phyloP scores from a whole-genome alignment of 805 yeast genomes.

The Starmerella floris region DNA sequence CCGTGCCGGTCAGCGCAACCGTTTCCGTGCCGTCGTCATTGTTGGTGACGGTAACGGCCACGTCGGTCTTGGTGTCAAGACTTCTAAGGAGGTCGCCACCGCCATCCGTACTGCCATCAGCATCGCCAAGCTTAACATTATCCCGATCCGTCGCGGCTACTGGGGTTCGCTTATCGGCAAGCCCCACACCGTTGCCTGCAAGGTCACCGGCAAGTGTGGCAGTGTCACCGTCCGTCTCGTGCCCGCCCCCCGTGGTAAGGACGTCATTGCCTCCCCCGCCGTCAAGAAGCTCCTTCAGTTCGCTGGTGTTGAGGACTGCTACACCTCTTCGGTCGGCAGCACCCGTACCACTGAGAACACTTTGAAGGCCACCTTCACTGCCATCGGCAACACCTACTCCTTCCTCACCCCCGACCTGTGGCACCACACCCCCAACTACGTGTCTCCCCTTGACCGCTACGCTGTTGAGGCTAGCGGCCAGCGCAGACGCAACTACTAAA shows the following conservation, averaged over 20 bases:
- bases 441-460: conserved; percentile 91
- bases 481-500: conserved; percentile 22
- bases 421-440: conserved; percentile 69
- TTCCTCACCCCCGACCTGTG: conserved; percentile 99
- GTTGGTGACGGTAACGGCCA: conserved; percentile 99
- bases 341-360: conserved; percentile 99
- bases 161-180: conserved; percentile 99
- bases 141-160: conserved; percentile 99
- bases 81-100: conserved; percentile 99
- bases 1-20: conserved; percentile 99
- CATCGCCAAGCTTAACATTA: conserved; percentile 96
- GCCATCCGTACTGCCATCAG: conserved; percentile 99
- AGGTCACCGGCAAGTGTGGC: conserved; percentile 99
- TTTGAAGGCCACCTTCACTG: conserved; percentile 98
- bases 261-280: conserved; percentile 99
- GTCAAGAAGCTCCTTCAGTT: conserved; percentile 97
- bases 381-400: conserved; percentile 99
- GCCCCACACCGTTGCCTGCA: conserved; percentile 96
- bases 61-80: conserved; percentile 99
- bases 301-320: conserved; percentile 99
- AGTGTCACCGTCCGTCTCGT: conserved; percentile 94
- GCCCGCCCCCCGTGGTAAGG: conserved; percentile 99
- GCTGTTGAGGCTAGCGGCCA: conserved; percentile 27
- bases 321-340: conserved; percentile 96
- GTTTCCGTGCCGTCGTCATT: conserved; percentile 99